These are phyloP conservation scores for Suillus plorans DNA, from an alignment of 768 basidiomycete species.

Conservation along the genomic window DNA sequence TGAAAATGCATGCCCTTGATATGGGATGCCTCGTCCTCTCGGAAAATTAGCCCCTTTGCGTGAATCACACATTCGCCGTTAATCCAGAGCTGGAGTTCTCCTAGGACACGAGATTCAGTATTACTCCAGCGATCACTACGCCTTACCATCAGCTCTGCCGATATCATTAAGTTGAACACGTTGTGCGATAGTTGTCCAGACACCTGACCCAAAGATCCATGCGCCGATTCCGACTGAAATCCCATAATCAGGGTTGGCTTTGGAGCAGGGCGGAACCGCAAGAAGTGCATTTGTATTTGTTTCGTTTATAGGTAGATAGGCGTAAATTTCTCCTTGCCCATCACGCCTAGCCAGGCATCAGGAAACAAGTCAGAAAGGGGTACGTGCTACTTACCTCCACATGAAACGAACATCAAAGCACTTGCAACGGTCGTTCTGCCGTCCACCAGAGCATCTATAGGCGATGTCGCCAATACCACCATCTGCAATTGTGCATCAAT, in stretches of 20 bases:
- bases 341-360: conserved; percentile 37
- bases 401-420: conserved; percentile 73
- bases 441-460: conserved; percentile 68
- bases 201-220: conserved; percentile 52
- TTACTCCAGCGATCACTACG: neutral
- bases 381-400: conserved; percentile 57
- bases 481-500: conserved; percentile 31
- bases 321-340: conserved; percentile 64
- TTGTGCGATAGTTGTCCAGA: conserved; percentile 65
- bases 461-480: conserved; percentile 57
- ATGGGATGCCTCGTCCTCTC: conserved; percentile 34
- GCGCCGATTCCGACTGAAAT: conserved; percentile 67
- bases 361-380: neutral
- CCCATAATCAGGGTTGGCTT: conserved; percentile 57
- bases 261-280: conserved; percentile 47
- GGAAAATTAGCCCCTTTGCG: conserved; percentile 48
- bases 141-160: conserved; percentile 56
- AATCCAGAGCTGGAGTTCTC: conserved; percentile 65
- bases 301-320: conserved; percentile 58
- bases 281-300: conserved; percentile 44
- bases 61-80: conserved; percentile 58
- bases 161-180: conserved; percentile 69
- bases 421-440: conserved; percentile 57
- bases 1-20: conserved; percentile 74
- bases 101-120: conserved; percentile 28